These are phyloP conservation scores for Tricladium varicosporioides DNA, from an alignment of 2,329 filamentous ascomycete species.

Conservation along the genomic window DNA sequence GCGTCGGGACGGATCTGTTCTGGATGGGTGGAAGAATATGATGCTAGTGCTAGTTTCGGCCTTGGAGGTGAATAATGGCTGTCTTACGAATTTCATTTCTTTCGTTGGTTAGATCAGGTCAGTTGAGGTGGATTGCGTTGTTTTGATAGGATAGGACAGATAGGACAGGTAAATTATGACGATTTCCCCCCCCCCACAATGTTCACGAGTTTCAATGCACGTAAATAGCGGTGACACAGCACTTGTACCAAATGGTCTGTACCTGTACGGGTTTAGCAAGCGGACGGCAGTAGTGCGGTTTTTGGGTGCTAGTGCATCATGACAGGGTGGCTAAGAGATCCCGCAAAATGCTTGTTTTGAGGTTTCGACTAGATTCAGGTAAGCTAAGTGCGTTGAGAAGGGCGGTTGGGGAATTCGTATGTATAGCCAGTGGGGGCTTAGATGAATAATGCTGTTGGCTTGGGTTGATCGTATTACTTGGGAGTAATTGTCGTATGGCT, in stretches of 20 bases:
- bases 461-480: too few relatives aligned
- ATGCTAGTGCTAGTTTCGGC: background rate
- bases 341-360: conserved; percentile 4
- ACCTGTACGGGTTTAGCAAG: too few relatives aligned
- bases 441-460: too few relatives aligned
- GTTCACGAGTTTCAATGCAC: background rate
- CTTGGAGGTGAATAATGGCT: background rate
- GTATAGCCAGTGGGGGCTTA: too few relatives aligned
- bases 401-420: too few relatives aligned
- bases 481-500: too few relatives aligned
- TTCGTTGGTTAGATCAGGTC: conserved; percentile 5
- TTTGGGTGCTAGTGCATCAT: background rate
- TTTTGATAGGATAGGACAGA: background rate
- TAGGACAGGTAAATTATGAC: background rate
- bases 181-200: background rate
- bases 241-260: too few relatives aligned
- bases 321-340: conserved; percentile 8
- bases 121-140: background rate
- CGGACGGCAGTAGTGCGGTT: too few relatives aligned
- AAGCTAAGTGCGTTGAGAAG: background rate
- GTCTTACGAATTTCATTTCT: conserved; percentile 16
- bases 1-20: too few relatives aligned
- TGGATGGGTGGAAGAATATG: background rate
- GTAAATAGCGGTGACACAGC: background rate
- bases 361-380: background rate